A percentile compares a stretch with the other conserved stretches of the same genome.
Evolutionary conservation across 75 land plant species (phyloP).

Genomic region (Cupressus sempervirens): DNA sequence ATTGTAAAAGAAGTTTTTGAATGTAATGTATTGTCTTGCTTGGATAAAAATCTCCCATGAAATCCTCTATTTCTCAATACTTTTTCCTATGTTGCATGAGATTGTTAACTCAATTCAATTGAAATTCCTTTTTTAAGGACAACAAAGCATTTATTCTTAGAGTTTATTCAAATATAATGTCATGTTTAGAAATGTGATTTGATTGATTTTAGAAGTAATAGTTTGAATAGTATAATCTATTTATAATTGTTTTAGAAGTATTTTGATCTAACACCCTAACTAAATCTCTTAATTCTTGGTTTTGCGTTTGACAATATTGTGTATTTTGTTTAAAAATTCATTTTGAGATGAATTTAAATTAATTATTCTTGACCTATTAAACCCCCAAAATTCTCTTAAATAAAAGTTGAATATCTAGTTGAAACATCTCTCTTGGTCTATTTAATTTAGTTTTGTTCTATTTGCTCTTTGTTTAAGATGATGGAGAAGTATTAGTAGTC

Average conservation of each 20-base stretch:
- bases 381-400: background rate
- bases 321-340: background rate
- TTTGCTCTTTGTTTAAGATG: background rate
- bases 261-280: too few species aligned
- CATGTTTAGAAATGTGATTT: too few species aligned
- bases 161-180: too few species aligned
- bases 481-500: background rate
- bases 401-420: background rate
- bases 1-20: too few species aligned
- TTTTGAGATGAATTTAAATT: background rate
- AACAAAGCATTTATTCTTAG: too few species aligned
- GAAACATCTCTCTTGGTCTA: background rate
- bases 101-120: background rate
- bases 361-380: background rate
- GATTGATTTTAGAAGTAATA: too few species aligned
- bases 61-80: too few species aligned
- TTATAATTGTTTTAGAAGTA: too few species aligned
- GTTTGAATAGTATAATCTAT: too few species aligned
- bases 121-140: background rate
- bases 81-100: background rate
- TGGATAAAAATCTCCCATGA: too few species aligned
- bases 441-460: background rate
- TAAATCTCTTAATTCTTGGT: too few species aligned
- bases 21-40: too few species aligned
- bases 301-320: background rate